Percentiles rank a stretch among this genome's conserved stretches.
Conservation (phyloP, 495 filamentous ascomycete genomes). For the Penicillium odoratum region DNA sequence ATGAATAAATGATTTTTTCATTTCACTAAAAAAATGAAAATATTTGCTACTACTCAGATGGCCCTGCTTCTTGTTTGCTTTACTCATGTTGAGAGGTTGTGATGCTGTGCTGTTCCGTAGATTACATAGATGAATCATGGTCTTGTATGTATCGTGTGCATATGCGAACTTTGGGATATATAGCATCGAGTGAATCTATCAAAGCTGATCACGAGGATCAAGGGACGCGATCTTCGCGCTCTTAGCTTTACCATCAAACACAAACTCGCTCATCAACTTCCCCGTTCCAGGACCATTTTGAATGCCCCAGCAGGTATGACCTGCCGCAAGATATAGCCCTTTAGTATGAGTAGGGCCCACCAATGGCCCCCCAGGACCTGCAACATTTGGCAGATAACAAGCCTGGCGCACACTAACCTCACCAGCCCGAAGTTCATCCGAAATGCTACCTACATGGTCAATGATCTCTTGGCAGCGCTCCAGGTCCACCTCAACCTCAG, state of each 20-base stretch:
- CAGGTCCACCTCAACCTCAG: conserved; percentile 75
- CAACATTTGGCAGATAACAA: conserved; percentile 84
- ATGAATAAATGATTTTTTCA: too few species aligned
- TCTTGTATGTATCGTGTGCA: too few species aligned
- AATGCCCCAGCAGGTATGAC: conserved; percentile 98
- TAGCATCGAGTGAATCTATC: background rate
- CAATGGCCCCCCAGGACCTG: conserved; percentile 67
- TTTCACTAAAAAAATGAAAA: too few species aligned
- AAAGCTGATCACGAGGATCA: conserved; percentile 63
- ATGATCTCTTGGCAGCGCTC: conserved; percentile 84
- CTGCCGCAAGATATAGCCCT: conserved; percentile 80
- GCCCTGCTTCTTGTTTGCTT: too few species aligned
- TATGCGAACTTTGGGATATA: background rate
- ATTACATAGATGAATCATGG: too few species aligned
- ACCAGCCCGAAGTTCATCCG: conserved; percentile 72
- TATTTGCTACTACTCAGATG: too few species aligned
- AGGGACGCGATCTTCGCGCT: conserved; percentile 72
- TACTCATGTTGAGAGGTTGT: too few species aligned
- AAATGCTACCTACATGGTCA: conserved; percentile 75
- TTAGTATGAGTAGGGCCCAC: conserved; percentile 73
- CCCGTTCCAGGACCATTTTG: conserved; percentile 94
- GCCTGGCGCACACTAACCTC: conserved; percentile 81
- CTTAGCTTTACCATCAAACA: conserved; percentile 75
- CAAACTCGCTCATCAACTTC: conserved; percentile 80
- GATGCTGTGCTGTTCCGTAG: too few species aligned